These are phyloP conservation scores for Tetracladium setigerum DNA, from an alignment of 495 filamentous ascomycete genomes.

Conservation along the genomic window DNA sequence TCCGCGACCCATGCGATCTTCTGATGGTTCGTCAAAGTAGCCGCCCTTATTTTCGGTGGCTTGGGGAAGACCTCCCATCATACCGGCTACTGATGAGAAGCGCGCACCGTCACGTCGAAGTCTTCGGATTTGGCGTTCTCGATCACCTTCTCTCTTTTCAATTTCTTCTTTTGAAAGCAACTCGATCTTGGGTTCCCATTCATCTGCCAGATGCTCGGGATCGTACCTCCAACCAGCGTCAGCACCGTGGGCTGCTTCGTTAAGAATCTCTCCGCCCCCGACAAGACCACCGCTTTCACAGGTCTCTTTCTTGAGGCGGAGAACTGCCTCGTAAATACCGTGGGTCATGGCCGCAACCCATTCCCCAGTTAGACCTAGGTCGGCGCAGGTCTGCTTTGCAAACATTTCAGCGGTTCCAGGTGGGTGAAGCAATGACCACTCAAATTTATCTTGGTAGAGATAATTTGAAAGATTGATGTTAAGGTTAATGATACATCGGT, in stretches of 20 bases:
- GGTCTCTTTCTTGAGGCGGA: conserved; percentile 91
- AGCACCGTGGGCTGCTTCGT: conserved; percentile 68
- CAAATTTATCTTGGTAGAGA: conserved; percentile 94
- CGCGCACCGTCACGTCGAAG: conserved; percentile 85
- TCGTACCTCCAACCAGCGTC: conserved; percentile 95
- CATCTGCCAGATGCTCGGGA: conserved; percentile 76
- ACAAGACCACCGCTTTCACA: conserved; percentile 81
- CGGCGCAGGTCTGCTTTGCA: conserved; percentile 84
- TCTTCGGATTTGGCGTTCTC: conserved; percentile 82
- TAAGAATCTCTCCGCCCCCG: conserved; percentile 74
- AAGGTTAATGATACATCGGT: conserved; percentile 81
- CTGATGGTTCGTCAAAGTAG: conserved; percentile 49
- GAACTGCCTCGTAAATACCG: conserved; percentile 92
- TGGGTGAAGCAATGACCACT: conserved; percentile 94
- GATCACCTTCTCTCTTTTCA: conserved; percentile 91
- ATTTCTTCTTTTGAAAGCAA: conserved; percentile 90
- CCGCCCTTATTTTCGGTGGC: conserved; percentile 46
- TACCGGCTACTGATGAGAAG: conserved; percentile 77
- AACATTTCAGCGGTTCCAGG: conserved; percentile 88
- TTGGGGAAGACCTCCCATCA: conserved; percentile 55
- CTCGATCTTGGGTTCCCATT: conserved; percentile 94
- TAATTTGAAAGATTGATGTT: conserved; percentile 90
- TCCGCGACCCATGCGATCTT: conserved; percentile 68
- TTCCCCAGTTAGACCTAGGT: conserved; percentile 81
- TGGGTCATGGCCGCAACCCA: conserved; percentile 93